These are phyloP conservation scores for Diaporthe velutina DNA, from an alignment of 2,329 filamentous ascomycete species.

Conservation along the genomic window DNA sequence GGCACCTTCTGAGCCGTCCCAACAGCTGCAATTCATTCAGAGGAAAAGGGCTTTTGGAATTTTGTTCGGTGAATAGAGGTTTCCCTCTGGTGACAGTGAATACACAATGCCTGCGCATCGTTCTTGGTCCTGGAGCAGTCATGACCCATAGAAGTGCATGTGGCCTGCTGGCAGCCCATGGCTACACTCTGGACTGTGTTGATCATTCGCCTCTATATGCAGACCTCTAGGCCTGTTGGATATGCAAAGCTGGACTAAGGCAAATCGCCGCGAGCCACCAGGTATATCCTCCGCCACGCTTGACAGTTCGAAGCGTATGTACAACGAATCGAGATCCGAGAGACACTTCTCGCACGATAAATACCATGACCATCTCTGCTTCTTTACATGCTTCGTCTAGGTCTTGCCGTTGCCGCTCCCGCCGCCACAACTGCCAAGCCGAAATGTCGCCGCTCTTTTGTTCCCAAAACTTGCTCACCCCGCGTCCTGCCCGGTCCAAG, in stretches of 20 bases:
- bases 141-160: not conserved
- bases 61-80: not conserved
- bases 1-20: not conserved
- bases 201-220: conserved; percentile 30
- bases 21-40: not conserved
- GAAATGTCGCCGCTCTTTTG: not conserved
- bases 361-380: conserved; percentile 5
- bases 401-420: conserved; percentile 3
- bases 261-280: conserved; percentile 18
- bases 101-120: not conserved
- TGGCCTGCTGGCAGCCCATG: too few relatives aligned
- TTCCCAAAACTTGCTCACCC: not conserved
- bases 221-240: not conserved
- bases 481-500: not conserved
- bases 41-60: too few relatives aligned
- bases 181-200: not conserved
- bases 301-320: conserved; percentile 16
- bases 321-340: conserved; percentile 24
- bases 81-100: too few relatives aligned
- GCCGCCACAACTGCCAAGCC: not conserved
- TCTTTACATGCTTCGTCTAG: conserved; percentile 6
- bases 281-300: conserved; percentile 11
- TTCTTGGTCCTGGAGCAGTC: not conserved
- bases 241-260: conserved; percentile 21
- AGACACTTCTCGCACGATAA: conserved; percentile 2